Evolutionary conservation across 163 green algal genomes (phyloP).

Genomic region (Scenedesmus sp.): DNA sequence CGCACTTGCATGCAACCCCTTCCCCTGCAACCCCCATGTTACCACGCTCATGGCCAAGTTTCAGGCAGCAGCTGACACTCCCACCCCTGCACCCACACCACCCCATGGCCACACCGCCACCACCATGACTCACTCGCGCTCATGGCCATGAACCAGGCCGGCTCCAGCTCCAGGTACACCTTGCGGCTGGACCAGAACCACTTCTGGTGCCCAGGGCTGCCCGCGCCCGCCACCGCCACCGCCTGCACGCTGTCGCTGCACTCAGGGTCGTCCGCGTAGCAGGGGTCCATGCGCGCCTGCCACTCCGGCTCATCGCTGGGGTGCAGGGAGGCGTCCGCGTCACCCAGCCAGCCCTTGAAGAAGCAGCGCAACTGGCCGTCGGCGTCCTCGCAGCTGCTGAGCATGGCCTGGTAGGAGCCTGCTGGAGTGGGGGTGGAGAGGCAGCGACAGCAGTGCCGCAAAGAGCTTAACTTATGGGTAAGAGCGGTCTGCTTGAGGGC

Average conservation of each 20-base stretch:
- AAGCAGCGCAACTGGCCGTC: constrained; percentile 43
- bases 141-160: constrained; percentile 54
- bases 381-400: constrained; percentile 39
- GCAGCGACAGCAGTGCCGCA: no score
- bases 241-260: constrained; percentile 51
- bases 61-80: not conserved
- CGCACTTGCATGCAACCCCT: not conserved
- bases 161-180: constrained; percentile 61
- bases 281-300: constrained; percentile 42
- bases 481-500: no score
- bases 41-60: not conserved
- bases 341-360: constrained; percentile 53
- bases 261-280: constrained; percentile 17
- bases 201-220: constrained; percentile 48
- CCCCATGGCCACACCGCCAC: not conserved
- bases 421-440: no score
- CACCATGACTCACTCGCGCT: constrained; percentile 31
- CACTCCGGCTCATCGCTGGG: constrained; percentile 32
- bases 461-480: no score
- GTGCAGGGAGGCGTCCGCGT: constrained; percentile 15
- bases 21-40: not conserved
- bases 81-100: not conserved
- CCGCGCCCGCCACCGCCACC: constrained; percentile 34
- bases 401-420: constrained; percentile 53
- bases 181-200: constrained; percentile 55